Conservation (phyloP, 768 basidiomycete species). For the Tulasnella sp. region DNA sequence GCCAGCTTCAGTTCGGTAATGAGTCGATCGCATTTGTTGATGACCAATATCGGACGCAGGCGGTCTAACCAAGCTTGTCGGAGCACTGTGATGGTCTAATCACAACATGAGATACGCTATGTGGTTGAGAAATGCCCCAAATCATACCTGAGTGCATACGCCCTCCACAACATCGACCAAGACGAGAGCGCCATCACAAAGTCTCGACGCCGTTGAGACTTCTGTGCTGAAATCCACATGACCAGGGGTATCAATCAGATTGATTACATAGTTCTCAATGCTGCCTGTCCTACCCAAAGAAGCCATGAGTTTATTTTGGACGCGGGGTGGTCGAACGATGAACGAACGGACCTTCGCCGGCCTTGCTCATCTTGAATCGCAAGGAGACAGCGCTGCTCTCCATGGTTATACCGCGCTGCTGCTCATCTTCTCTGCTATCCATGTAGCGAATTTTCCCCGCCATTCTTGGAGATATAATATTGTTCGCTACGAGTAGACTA, state of each 20-base stretch:
- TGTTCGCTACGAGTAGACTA: slow-evolving; percentile 92
- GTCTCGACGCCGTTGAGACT: slow-evolving; percentile 88
- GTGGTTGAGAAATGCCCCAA: background rate
- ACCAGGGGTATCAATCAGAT: slow-evolving; percentile 98
- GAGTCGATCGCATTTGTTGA: slow-evolving; percentile 95
- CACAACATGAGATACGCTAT: slow-evolving; percentile 15
- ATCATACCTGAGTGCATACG: slow-evolving; percentile 90
- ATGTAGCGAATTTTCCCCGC: slow-evolving; percentile 96
- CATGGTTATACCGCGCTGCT: slow-evolving; percentile 98
- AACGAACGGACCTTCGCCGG: slow-evolving; percentile 54
- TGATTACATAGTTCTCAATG: slow-evolving; percentile 77
- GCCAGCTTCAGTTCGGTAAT: slow-evolving; percentile 94
- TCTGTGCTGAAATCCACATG: slow-evolving; percentile 99
- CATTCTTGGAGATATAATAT: slow-evolving; percentile 92
- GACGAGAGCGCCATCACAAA: slow-evolving; percentile 95
- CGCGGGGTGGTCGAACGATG: background rate
- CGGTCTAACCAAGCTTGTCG: slow-evolving; percentile 93
- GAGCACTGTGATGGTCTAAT: slow-evolving; percentile 90
- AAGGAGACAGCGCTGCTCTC: slow-evolving; percentile 94
- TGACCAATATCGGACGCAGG: slow-evolving; percentile 87
- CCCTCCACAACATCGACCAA: slow-evolving; percentile 97
- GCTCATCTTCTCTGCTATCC: slow-evolving; percentile 95
- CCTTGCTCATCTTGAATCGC: slow-evolving; percentile 73
- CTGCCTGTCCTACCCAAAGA: slow-evolving; percentile 45
- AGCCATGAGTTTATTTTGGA: background rate